Evolutionary conservation across 2,329 filamentous ascomycete genomes (phyloP).

Genomic region (Cladosporium sp.): DNA sequence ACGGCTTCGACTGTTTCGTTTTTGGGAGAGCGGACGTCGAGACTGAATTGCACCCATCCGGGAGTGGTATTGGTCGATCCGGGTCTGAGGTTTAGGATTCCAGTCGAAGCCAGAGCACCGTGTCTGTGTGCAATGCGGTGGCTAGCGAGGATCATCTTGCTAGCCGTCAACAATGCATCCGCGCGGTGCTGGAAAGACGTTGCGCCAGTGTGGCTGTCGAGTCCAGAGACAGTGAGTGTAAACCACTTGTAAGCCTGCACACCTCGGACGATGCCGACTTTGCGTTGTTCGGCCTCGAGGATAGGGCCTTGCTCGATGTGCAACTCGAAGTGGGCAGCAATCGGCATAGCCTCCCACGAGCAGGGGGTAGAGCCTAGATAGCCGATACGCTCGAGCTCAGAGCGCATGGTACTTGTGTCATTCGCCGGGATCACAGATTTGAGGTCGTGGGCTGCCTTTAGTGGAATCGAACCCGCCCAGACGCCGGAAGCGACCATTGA

Average conservation of each 20-base stretch:
- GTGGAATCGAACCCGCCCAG: conserved; percentile 69
- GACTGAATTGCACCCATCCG: conserved; percentile 65
- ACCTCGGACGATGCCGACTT: conserved; percentile 70
- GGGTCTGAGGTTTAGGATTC: conserved; percentile 66
- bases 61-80: conserved; percentile 76
- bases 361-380: conserved; percentile 64
- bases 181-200: conserved; percentile 67
- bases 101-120: conserved; percentile 67
- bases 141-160: conserved; percentile 67
- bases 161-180: conserved; percentile 69
- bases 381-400: conserved; percentile 70
- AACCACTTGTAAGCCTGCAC: conserved; percentile 78
- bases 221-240: conserved; percentile 65
- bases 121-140: conserved; percentile 63
- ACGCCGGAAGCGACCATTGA: conserved; percentile 75
- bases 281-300: conserved; percentile 64
- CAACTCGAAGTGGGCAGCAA: conserved; percentile 79
- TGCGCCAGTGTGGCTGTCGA: conserved; percentile 74
- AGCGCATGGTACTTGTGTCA: conserved; percentile 63
- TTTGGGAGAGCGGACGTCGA: conserved; percentile 65
- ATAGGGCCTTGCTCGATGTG: conserved; percentile 85
- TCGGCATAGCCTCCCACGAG: conserved; percentile 61
- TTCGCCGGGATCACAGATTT: conserved; percentile 60
- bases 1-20: conserved; percentile 61
- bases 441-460: conserved; percentile 63